phyloP scores from a whole-genome alignment of 208 protist genomes.

The Kentomonas sorsogonicus region DNA sequence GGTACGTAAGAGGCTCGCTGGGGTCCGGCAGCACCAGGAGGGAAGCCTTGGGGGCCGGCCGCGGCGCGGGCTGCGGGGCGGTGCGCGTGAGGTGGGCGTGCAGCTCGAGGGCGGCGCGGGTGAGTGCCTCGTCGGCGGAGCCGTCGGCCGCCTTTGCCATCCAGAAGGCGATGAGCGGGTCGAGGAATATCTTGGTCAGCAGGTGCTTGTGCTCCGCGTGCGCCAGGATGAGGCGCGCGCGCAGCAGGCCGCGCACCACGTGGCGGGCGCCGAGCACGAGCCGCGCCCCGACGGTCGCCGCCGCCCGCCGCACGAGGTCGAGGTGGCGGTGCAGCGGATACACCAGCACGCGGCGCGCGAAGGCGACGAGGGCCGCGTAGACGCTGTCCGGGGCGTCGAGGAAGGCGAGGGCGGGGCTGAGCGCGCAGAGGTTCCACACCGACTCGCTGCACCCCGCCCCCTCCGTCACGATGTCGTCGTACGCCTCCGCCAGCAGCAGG shows the following conservation, averaged over 20 bases:
- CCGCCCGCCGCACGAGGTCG: conserved; percentile 61
- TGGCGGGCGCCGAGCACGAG: conserved; percentile 63
- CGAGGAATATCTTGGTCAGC: conserved; percentile 69
- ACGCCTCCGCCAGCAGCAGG: conserved; percentile 78
- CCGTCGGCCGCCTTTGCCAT: conserved; percentile 31
- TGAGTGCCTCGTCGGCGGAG: conserved; percentile 47
- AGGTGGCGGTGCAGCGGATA: conserved; percentile 87
- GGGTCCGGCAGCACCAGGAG: conserved; percentile 20
- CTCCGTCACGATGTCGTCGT: conserved; percentile 87
- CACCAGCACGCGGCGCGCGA: conserved; percentile 65
- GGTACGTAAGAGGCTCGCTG: conserved; percentile 28
- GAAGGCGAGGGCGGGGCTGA: conserved; percentile 78
- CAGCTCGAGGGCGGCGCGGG: conserved; percentile 48
- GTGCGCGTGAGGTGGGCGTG: conserved; percentile 60
- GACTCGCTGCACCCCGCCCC: conserved; percentile 83
- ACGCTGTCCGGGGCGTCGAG: conserved; percentile 70
- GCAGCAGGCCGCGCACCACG: conserved; percentile 68
- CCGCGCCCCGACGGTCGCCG: conserved; percentile 63
- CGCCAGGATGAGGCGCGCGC: conserved; percentile 58
- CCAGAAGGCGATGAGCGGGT: conserved; percentile 79
- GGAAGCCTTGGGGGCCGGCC: background rate
- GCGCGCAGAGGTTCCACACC: conserved; percentile 81
- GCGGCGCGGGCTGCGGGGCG: conserved; percentile 24
- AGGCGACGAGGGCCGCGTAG: conserved; percentile 75
- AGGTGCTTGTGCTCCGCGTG: conserved; percentile 82